Evolutionary conservation across 1,284 basidiomycete species (phyloP).

Genomic region (Omphalotus olearius): DNA sequence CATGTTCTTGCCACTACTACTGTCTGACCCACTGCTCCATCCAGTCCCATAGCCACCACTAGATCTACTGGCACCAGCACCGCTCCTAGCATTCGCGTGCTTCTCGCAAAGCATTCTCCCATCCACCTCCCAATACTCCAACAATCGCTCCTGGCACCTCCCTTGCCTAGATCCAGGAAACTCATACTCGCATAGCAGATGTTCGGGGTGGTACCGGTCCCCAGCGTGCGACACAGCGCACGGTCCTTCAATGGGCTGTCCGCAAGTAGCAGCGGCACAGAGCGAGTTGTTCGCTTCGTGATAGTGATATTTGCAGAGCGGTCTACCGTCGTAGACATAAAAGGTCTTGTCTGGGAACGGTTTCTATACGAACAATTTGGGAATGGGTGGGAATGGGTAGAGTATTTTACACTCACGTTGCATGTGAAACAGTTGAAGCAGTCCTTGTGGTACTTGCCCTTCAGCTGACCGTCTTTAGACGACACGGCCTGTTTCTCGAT

Average conservation of each 20-base stretch:
- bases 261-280: constrained; percentile 73
- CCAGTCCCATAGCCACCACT: constrained; percentile 16
- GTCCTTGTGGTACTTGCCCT: constrained; percentile 86
- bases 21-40: constrained; percentile 27
- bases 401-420: constrained; percentile 53
- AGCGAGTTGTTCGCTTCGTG: constrained; percentile 86
- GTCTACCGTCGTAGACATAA: constrained; percentile 84
- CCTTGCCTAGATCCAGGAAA: constrained; percentile 23
- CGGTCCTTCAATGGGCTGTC: constrained; percentile 85
- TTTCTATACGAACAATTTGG: constrained; percentile 42
- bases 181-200: constrained; percentile 70
- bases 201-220: constrained; percentile 81
- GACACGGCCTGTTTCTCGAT: constrained; percentile 92
- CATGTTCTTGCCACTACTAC: constrained; percentile 7
- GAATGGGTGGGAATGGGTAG: constrained; percentile 8
- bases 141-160: constrained; percentile 54
- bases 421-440: constrained; percentile 87
- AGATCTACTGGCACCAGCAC: constrained; percentile 10
- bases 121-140: constrained; percentile 85
- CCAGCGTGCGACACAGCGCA: constrained; percentile 80
- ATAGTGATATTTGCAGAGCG: constrained; percentile 86
- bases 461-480: constrained; percentile 85
- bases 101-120: constrained; percentile 79
- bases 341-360: constrained; percentile 87
- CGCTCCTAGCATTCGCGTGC: constrained; percentile 41